Percentiles rank a stretch among this genome's conserved stretches.
Evolutionary conservation across 345 rosid genomes (phyloP).

Genomic region (Eutrema yunnanense): DNA sequence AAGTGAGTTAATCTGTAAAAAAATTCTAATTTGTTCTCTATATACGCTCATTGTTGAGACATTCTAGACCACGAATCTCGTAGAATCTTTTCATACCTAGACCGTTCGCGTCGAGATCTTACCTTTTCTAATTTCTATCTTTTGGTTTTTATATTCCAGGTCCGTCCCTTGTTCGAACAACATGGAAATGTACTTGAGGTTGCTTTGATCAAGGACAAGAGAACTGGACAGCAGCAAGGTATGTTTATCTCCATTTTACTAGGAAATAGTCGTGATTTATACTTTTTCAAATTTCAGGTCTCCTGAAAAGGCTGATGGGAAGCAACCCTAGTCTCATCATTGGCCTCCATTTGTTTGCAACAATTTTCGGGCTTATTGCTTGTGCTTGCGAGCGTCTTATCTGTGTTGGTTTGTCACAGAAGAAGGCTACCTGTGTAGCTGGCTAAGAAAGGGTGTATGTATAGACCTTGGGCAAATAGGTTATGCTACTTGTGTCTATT

Average conservation of each 20-base stretch:
- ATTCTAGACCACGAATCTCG: background rate
- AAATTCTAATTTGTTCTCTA: background rate
- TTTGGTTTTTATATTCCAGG: slow-evolving; percentile 40
- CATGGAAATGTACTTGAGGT: slow-evolving; percentile 93
- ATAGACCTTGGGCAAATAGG: slow-evolving; percentile 38
- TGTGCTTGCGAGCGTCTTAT: slow-evolving; percentile 44
- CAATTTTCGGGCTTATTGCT: slow-evolving; percentile 61
- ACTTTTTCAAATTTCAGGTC: slow-evolving; percentile 64
- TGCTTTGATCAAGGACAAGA: slow-evolving; percentile 91
- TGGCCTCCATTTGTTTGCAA: slow-evolving; percentile 69
- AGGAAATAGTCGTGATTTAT: slow-evolving; percentile 38
- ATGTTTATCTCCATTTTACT: slow-evolving; percentile 36
- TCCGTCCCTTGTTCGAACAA: slow-evolving; percentile 76
- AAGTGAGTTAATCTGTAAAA: slow-evolving; percentile 47
- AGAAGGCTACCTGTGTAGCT: slow-evolving; percentile 56
- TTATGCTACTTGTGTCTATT: slow-evolving; percentile 47
- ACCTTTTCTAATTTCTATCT: background rate
- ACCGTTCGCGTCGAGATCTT: background rate
- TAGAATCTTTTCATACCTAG: background rate
- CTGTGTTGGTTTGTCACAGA: slow-evolving; percentile 40
- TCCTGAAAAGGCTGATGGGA: slow-evolving; percentile 85
- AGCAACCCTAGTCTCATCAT: slow-evolving; percentile 77
- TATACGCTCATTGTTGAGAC: background rate
- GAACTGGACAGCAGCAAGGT: slow-evolving; percentile 98
- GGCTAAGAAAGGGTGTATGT: slow-evolving; percentile 38